Evolutionary conservation across 1,139 yeast species (phyloP).

Genomic region (Debaryomyces psychrophilus): DNA sequence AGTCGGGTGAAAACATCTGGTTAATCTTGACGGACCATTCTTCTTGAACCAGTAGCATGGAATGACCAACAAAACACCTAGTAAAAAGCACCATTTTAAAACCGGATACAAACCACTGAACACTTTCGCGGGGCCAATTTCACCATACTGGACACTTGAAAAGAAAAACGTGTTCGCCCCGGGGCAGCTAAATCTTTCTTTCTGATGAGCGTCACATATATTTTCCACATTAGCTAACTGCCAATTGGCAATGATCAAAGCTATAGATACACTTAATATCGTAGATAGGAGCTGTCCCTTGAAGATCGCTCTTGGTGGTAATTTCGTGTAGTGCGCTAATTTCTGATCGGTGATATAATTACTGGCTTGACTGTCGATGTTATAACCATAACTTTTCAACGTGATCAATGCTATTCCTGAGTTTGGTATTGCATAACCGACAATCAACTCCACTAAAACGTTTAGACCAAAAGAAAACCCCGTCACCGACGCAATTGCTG

Average conservation of each 20-base stretch:
- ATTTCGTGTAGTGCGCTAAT: conserved; percentile 36
- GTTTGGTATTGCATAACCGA: conserved; percentile 44
- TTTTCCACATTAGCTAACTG: conserved; percentile 28
- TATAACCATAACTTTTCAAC: conserved; percentile 41
- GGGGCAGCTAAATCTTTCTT: conserved; percentile 36
- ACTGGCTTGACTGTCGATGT: conserved; percentile 41
- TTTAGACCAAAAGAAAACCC: conserved; percentile 43
- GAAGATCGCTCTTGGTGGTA: conserved; percentile 40
- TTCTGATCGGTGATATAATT: conserved; percentile 42
- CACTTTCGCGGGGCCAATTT: conserved; percentile 39
- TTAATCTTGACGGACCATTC: conserved; percentile 33
- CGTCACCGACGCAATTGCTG: conserved; percentile 41
- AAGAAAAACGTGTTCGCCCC: conserved; percentile 36
- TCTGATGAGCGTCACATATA: conserved; percentile 31
- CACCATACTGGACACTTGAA: conserved; percentile 40
- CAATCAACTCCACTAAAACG: conserved; percentile 43
- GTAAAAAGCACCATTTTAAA: conserved; percentile 37
- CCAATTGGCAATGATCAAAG: conserved; percentile 34
- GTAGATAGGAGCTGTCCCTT: conserved; percentile 37
- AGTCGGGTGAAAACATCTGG: conserved; percentile 51
- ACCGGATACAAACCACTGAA: conserved; percentile 37
- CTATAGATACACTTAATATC: conserved; percentile 27
- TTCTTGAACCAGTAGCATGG: conserved; percentile 32
- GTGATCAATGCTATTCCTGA: conserved; percentile 43
- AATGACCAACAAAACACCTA: conserved; percentile 33